Base-by-base conservation (phyloP, 2,329 filamentous ascomycete species). In the Fusarium liriodendri region DNA sequence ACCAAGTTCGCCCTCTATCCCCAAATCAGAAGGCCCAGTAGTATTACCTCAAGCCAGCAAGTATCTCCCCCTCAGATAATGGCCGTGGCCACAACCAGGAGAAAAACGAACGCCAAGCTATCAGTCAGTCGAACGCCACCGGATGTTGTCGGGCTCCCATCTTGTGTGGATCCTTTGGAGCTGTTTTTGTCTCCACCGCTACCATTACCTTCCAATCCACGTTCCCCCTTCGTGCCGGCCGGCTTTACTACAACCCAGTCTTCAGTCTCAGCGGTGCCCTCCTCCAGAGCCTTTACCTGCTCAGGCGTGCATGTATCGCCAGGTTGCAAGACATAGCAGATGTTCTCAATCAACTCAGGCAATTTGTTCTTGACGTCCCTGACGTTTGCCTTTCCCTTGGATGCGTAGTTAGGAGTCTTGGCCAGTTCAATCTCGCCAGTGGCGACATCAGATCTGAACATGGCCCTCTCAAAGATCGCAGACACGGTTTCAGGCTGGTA, bases 401-500 rank as follows among this genome's bases (percentile, higher is more conserved):
- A 59, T n/a, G 7, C 22, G 25, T 59, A 59, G 25, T 59, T 11
- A 4, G 27, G 35, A 6, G 25, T 29, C 22, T 59, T 38, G 6
- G 57, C 3, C 9, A 75, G 63, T 5, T 74, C 83, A 1, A 82
- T 72, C 29, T 87, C 84, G n/a, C 91, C 89, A 0, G 87, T 87
- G 0, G 88, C 83, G 27, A 91, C 81, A 66, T 89, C 85, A 66
- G 84, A 84, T 6, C 87, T 85, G 22, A 82, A 82, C 74, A 92
- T 83, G 42, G 89, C 88, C 20, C 90, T 86, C 25, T 88, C 85
- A 72, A 91, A 91, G 52, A 90, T 81, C 72, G 85, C 84, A 62
- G 89, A 84, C 5, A 88, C 81, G 0, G 88, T 89, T 73, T 87
- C 82, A 2, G 89, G 89, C 80, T 91, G 89, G 76, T 89, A 89